Evolutionary conservation across 2,329 filamentous ascomycete species (phyloP).

Genomic region (Pleurostoma richardsiae): DNA sequence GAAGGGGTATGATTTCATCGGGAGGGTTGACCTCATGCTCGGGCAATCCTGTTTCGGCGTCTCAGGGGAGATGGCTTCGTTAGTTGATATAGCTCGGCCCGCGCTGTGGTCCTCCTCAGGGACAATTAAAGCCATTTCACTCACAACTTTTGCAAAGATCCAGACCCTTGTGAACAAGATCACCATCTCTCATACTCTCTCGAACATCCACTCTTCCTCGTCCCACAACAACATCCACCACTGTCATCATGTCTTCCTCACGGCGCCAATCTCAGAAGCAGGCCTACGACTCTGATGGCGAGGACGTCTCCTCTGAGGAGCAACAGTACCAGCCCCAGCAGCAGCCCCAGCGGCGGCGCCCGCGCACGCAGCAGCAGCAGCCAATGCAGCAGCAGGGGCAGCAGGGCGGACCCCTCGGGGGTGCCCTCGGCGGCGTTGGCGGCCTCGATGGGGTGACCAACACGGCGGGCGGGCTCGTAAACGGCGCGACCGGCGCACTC

Average conservation of each 20-base stretch:
- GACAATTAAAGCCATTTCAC: no score
- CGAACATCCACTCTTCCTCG: slow-evolving; percentile 7
- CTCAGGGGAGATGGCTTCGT: no score
- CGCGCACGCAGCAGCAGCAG: slow-evolving; percentile 13
- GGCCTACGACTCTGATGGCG: slow-evolving; percentile 28
- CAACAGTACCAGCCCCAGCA: slow-evolving; percentile 18
- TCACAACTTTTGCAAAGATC: no score
- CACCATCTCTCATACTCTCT: neutral
- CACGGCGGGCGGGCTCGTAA: slow-evolving; percentile 28
- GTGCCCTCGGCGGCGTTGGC: slow-evolving; percentile 19
- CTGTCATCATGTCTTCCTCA: slow-evolving; percentile 20
- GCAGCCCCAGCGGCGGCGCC: slow-evolving; percentile 16
- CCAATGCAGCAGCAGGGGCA: slow-evolving; percentile 22
- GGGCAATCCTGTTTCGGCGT: slow-evolving; percentile 9
- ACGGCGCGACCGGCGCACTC: slow-evolving; percentile 33
- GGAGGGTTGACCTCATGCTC: neutral
- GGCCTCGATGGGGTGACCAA: slow-evolving; percentile 27
- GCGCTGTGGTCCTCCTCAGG: no score
- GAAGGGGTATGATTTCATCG: slow-evolving; percentile 10
- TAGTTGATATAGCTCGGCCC: no score
- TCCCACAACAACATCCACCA: slow-evolving; percentile 1
- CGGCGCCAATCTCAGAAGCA: slow-evolving; percentile 21
- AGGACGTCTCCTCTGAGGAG: slow-evolving; percentile 22
- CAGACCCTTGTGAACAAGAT: neutral
- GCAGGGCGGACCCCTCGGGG: slow-evolving; percentile 10